phyloP scores from a whole-genome alignment of 192 early-diverging fungal genomes.

The Chytriomyces sp. region DNA sequence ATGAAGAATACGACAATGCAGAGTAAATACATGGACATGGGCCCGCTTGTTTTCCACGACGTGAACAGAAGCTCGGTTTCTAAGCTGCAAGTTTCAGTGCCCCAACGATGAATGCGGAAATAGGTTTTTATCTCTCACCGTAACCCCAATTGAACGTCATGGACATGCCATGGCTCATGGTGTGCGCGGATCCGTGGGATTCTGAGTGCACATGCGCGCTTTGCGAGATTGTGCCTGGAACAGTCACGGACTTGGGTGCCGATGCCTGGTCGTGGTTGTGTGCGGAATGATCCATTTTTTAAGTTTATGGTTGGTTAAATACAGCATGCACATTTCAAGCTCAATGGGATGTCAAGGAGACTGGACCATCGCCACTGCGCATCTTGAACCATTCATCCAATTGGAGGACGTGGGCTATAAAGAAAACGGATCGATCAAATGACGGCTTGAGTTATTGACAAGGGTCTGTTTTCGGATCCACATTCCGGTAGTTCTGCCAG shows the following conservation, averaged over 20 bases:
- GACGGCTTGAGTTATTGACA: no score
- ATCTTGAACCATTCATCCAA: no score
- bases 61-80: constrained; percentile 21
- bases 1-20: constrained; percentile 17
- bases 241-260: background rate
- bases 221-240: background rate
- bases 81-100: background rate
- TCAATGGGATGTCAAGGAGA: no score
- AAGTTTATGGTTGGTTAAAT: no score
- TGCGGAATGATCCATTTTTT: constrained; percentile 1
- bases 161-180: constrained; percentile 5
- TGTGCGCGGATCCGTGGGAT: constrained; percentile 1
- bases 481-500: no score
- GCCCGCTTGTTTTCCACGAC: constrained; percentile 5
- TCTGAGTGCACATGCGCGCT: no score
- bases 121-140: background rate
- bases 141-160: constrained; percentile 15
- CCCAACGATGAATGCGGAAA: no score
- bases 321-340: no score
- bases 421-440: no score
- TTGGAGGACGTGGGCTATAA: no score
- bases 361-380: no score
- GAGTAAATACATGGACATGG: constrained; percentile 14
- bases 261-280: constrained; percentile 10
- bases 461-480: no score